Conservation (phyloP, 2,329 filamentous ascomycete species). For the Paracorniculantispora psalliotae region DNA sequence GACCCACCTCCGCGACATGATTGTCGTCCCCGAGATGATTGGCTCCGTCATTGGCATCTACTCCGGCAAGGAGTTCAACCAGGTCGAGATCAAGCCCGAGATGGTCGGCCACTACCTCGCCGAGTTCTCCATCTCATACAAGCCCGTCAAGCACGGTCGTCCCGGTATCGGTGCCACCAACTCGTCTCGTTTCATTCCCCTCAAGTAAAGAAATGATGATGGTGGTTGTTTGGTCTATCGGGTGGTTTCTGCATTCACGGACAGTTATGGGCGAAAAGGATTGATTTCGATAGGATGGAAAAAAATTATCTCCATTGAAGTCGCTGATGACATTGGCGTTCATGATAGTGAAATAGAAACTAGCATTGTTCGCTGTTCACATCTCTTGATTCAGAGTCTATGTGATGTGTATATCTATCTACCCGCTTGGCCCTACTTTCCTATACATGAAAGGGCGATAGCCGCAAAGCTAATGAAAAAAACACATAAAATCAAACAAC, state of each 20-base stretch:
- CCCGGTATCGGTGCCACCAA: constrained; percentile 99
- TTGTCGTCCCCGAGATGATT: constrained; percentile 99
- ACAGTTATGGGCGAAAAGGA: constrained; percentile 52
- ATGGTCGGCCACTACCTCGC: constrained; percentile 99
- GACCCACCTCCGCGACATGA: constrained; percentile 99
- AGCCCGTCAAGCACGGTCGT: constrained; percentile 99
- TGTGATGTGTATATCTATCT: not conserved
- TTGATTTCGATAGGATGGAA: constrained; percentile 48
- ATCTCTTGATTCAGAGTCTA: not conserved
- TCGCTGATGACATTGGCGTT: constrained; percentile 41
- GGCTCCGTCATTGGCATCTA: constrained; percentile 98
- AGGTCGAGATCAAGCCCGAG: constrained; percentile 99
- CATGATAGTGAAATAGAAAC: constrained; percentile 39
- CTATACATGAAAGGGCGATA: constrained; percentile 6
- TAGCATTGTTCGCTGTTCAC: constrained; percentile 31
- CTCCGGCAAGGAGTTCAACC: constrained; percentile 99
- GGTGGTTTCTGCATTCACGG: constrained; percentile 56
- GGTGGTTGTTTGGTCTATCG: constrained; percentile 36
- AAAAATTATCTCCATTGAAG: constrained; percentile 38
- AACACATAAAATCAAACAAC: constrained; percentile 15
- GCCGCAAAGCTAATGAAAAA: constrained; percentile 16
- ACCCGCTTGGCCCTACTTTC: constrained; percentile 1
- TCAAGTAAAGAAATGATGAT: constrained; percentile 97
- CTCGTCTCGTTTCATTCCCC: constrained; percentile 99
- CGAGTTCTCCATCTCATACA: constrained; percentile 99